Evolutionary conservation across 2,329 filamentous ascomycete genomes (phyloP).

Genomic region (Hypomyces rosellus): DNA sequence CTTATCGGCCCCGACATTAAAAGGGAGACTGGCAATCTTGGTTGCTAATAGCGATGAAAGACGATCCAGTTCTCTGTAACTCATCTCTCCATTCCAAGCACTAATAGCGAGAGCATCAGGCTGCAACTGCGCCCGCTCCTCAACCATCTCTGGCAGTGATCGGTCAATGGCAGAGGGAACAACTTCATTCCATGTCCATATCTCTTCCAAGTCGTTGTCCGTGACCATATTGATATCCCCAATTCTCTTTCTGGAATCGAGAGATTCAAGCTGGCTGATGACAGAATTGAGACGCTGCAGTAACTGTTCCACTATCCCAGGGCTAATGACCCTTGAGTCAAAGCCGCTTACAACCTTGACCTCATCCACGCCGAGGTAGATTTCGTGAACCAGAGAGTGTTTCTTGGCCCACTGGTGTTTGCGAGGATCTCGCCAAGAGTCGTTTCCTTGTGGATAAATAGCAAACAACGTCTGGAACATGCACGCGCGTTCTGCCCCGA

Average conservation of each 20-base stretch:
- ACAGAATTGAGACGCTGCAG: not conserved
- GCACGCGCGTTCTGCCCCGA: not conserved
- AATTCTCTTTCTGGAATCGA: not conserved
- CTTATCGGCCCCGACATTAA: conserved; percentile 19
- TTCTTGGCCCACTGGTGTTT: conserved; percentile 5
- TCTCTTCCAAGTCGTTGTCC: no score
- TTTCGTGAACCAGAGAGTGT: conserved; percentile 3
- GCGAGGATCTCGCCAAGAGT: not conserved
- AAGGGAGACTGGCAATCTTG: conserved; percentile 5
- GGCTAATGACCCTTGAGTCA: conserved; percentile 1
- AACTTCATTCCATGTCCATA: no score
- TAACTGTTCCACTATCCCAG: not conserved
- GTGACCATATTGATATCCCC: not conserved
- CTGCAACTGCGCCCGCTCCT: no score
- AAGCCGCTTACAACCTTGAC: conserved; percentile 1
- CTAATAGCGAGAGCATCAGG: no score
- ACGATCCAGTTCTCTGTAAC: not conserved
- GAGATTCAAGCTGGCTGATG: not conserved
- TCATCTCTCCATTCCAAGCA: not conserved
- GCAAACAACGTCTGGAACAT: not conserved
- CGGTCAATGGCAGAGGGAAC: no score
- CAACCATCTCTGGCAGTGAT: no score
- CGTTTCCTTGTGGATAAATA: not conserved
- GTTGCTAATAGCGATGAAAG: conserved; percentile 30
- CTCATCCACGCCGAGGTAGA: not conserved